A percentile compares a stretch with the other conserved stretches of the same genome.
phyloP scores from a whole-genome alignment of 1,139 yeast species.

The Pichia sp. region DNA sequence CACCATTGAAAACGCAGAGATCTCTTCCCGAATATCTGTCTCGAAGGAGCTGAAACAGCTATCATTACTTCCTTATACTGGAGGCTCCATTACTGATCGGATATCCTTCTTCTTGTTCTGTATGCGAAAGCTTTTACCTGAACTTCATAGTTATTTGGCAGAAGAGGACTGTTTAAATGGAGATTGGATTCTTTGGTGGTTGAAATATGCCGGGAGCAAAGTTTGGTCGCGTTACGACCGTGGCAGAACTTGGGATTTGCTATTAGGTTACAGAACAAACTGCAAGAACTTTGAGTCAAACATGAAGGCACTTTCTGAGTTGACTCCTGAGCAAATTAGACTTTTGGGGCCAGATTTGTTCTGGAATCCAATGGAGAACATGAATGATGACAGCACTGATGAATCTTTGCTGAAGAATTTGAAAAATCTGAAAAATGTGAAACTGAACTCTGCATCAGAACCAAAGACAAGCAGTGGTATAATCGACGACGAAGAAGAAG shows the following conservation, averaged over 20 bases:
- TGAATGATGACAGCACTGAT: conserved; percentile 12
- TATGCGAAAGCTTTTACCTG: conserved; percentile 65
- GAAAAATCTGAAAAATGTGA: not conserved
- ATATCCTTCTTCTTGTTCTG: conserved; percentile 69
- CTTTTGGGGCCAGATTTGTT: conserved; percentile 33
- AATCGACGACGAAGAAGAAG: not conserved
- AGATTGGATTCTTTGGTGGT: conserved; percentile 95
- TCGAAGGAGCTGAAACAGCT: conserved; percentile 15
- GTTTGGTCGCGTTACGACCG: conserved; percentile 79
- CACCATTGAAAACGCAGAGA: conserved; percentile 5
- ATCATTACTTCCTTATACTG: conserved; percentile 29
- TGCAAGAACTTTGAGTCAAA: conserved; percentile 31
- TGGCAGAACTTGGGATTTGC: conserved; percentile 84
- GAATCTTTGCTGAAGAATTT: not conserved
- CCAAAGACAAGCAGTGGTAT: not conserved
- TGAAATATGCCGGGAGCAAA: conserved; percentile 87
- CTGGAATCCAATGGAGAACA: conserved; percentile 32
- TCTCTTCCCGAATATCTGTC: not conserved
- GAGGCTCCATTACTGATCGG: conserved; percentile 67
- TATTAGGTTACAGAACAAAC: conserved; percentile 71
- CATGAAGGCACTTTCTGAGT: conserved; percentile 21
- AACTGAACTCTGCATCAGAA: not conserved
- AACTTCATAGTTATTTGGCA: conserved; percentile 66
- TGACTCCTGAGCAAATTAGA: conserved; percentile 24
- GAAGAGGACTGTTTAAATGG: conserved; percentile 84